phyloP scores from a whole-genome alignment of 140 eudicot genomes.

The Erigeron philadelphicus region DNA sequence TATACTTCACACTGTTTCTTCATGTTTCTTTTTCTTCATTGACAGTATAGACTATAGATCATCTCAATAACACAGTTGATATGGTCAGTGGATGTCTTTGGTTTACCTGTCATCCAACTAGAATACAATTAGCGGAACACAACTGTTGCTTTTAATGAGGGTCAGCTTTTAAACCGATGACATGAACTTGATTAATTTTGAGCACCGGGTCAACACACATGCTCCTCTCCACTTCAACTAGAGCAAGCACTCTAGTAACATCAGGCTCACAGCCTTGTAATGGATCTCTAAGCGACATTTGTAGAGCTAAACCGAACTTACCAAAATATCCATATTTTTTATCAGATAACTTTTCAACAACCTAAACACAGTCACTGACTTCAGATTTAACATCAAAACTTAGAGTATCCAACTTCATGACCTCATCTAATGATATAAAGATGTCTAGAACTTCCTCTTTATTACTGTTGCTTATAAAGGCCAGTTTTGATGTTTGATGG shows the following conservation, averaged over 20 bases:
- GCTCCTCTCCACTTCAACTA: conserved; percentile 38
- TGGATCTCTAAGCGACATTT: conserved; percentile 49
- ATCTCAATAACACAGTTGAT: conserved; percentile 34
- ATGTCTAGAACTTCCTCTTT: conserved; percentile 33
- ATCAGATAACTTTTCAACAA: too few relatives aligned
- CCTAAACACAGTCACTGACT: too few relatives aligned
- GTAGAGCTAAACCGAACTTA: conserved; percentile 33
- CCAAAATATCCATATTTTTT: conserved; percentile 22
- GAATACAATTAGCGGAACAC: conserved; percentile 66
- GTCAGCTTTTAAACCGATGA: conserved; percentile 45
- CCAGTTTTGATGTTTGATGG: conserved; percentile 17
- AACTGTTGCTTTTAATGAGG: conserved; percentile 38
- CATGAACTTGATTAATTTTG: conserved; percentile 41
- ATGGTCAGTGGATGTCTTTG: conserved; percentile 19
- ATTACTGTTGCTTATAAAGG: conserved; percentile 24
- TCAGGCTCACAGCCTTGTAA: conserved; percentile 52
- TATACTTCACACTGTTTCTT: conserved; percentile 53
- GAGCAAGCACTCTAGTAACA: conserved; percentile 51
- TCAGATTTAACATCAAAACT: background rate
- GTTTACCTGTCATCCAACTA: conserved; percentile 45
- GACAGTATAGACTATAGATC: conserved; percentile 25
- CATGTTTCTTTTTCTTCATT: conserved; percentile 28
- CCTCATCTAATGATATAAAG: conserved; percentile 42
- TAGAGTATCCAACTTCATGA: conserved; percentile 25
- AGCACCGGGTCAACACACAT: conserved; percentile 27